A percentile compares a stretch with the other conserved stretches of the same genome.
phyloP scores from a whole-genome alignment of 371 early-diverging fungal species.

The Circinella minor region DNA sequence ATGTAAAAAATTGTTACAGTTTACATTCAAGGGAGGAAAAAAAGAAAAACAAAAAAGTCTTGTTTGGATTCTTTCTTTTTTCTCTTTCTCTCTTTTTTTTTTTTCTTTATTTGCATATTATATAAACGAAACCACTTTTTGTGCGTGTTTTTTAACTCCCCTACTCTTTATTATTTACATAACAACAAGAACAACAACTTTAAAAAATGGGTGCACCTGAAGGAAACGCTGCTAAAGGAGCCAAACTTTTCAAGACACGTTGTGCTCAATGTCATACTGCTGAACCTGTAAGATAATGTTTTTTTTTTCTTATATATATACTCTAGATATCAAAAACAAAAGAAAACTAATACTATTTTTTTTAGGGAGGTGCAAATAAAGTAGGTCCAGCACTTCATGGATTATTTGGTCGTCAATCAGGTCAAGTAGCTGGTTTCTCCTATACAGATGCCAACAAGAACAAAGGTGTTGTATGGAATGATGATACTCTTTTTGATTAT shows the following conservation, averaged over 20 bases:
- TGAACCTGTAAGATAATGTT: conserved; percentile 63
- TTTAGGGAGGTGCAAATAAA: conserved; percentile 87
- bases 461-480: conserved; percentile 85
- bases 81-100: not conserved
- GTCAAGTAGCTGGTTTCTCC: conserved; percentile 82
- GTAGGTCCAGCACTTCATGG: conserved; percentile 96
- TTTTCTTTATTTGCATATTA: not conserved
- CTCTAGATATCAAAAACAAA: not conserved
- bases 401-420: conserved; percentile 89
- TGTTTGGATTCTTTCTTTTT: not conserved
- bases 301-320: no score
- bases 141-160: not conserved
- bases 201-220: conserved; percentile 18
- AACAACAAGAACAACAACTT: not conserved
- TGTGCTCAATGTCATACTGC: conserved; percentile 98
- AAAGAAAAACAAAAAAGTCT: no score
- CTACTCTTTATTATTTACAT: conserved; percentile 13
- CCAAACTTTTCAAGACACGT: conserved; percentile 98
- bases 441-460: conserved; percentile 96
- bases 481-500: conserved; percentile 86
- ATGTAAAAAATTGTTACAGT: not conserved
- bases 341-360: not conserved
- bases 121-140: not conserved
- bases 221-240: conserved; percentile 70
- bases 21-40: not conserved